Percentiles rank a stretch among this genome's conserved stretches.
phyloP scores from a whole-genome alignment of 129 eudicot species.

The Flaveria brownii region DNA sequence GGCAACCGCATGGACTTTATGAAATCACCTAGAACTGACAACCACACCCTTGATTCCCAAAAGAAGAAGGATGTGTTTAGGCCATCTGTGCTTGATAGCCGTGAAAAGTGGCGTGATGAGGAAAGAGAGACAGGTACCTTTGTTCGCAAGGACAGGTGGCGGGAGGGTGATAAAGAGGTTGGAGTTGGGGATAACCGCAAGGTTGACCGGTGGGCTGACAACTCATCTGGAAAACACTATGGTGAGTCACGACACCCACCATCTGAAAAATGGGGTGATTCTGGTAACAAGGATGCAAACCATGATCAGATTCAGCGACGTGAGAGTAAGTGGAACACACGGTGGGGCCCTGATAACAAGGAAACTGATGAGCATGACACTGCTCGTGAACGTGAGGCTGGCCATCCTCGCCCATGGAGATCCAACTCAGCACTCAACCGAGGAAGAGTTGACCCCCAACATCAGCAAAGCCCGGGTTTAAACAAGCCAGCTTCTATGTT shows the following conservation, averaged over 20 bases:
- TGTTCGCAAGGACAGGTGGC: conserved; percentile 77
- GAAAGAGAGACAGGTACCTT: conserved; percentile 79
- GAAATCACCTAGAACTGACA: conserved; percentile 58
- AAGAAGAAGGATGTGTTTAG: conserved; percentile 88
- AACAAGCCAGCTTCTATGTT: conserved; percentile 54
- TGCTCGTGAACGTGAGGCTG: conserved; percentile 56
- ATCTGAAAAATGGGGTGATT: conserved; percentile 65
- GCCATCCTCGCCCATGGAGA: conserved; percentile 86
- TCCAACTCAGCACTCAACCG: conserved; percentile 62
- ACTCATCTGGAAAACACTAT: conserved; percentile 54
- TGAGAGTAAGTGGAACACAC: conserved; percentile 90
- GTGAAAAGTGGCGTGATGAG: conserved; percentile 96
- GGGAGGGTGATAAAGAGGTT: conserved; percentile 77
- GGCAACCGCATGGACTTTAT: conserved; percentile 41
- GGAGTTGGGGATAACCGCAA: conserved; percentile 53
- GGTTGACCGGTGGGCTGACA: conserved; percentile 69
- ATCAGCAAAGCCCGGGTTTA: conserved; percentile 49
- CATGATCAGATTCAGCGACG: conserved; percentile 85
- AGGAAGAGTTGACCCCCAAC: conserved; percentile 64
- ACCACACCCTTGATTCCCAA: conserved; percentile 45
- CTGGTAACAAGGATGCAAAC: conserved; percentile 54
- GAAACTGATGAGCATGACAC: conserved; percentile 58
- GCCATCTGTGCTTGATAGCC: conserved; percentile 82
- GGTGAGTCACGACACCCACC: conserved; percentile 74
- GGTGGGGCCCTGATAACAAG: conserved; percentile 86